These are phyloP conservation scores for Aspergillus fumigatiaffinis DNA, from an alignment of 2,329 filamentous ascomycete genomes.

Conservation along the genomic window DNA sequence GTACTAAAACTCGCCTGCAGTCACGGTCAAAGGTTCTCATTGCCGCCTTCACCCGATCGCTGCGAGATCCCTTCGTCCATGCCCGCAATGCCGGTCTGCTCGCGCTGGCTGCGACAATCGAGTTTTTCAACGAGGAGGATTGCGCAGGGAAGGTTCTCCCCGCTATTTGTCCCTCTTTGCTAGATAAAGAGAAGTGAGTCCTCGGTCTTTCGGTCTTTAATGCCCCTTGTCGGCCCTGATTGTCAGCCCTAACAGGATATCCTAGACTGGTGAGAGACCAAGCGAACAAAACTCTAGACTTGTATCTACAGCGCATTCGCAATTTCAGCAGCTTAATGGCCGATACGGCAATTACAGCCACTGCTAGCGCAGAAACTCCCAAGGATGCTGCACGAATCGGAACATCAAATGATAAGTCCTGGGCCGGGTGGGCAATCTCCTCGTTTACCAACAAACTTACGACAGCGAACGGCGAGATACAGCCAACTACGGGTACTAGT, in stretches of 20 bases:
- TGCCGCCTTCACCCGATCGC: constrained; percentile 83
- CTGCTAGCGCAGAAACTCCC: constrained; percentile 46
- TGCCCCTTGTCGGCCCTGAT: not conserved
- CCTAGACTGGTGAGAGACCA: constrained; percentile 74
- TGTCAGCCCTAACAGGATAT: constrained; percentile 4
- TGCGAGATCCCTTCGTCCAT: constrained; percentile 92
- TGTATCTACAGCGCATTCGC: constrained; percentile 76
- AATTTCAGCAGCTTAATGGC: constrained; percentile 76
- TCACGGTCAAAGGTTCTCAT: constrained; percentile 86
- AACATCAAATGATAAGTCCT: constrained; percentile 68
- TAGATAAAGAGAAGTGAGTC: constrained; percentile 83
- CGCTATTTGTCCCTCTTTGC: constrained; percentile 73
- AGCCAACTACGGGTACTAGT: constrained; percentile 52
- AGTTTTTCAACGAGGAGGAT: constrained; percentile 86
- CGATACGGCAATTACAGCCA: constrained; percentile 70
- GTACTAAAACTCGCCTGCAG: constrained; percentile 38
- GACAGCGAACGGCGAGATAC: constrained; percentile 79
- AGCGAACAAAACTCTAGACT: constrained; percentile 80
- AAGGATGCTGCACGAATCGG: constrained; percentile 66
- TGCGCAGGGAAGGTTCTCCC: constrained; percentile 80
- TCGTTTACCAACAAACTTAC: constrained; percentile 95
- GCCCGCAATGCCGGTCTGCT: constrained; percentile 85
- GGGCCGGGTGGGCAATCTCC: constrained; percentile 97
- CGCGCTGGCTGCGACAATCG: constrained; percentile 77
- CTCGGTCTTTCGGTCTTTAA: not conserved